Evolutionary conservation across 140 eudicot genomes (phyloP).

Genomic region (Flaveria floridana): DNA sequence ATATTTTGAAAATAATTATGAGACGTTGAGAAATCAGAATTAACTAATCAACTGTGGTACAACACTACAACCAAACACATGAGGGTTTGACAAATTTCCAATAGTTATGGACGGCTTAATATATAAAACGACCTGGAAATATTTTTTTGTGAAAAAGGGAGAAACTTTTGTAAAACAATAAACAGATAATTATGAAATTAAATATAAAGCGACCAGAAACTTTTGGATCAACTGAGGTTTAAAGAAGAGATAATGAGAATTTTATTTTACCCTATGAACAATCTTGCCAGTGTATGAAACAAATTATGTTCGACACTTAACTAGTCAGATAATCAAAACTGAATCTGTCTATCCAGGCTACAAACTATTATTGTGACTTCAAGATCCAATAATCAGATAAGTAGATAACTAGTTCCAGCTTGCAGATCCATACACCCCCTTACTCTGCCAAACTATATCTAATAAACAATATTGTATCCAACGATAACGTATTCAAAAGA

Average conservation of each 20-base stretch:
- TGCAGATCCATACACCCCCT: constrained; percentile 1
- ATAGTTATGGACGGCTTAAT: neutral
- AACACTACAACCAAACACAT: neutral
- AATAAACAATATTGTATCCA: constrained; percentile 1
- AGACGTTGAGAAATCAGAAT: neutral
- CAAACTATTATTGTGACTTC: neutral
- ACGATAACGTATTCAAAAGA: neutral
- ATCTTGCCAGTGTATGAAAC: neutral
- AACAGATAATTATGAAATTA: no score
- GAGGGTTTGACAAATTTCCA: neutral
- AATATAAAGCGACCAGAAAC: no score
- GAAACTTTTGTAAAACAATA: neutral
- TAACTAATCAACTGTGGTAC: neutral
- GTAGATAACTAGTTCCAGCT: neutral
- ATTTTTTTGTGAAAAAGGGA: neutral
- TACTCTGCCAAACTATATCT: neutral
- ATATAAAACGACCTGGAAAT: neutral
- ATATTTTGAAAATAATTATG: no score
- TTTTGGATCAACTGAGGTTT: neutral
- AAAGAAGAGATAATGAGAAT: neutral
- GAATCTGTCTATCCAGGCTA: neutral
- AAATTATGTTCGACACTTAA: neutral
- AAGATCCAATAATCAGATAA: neutral
- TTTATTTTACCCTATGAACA: neutral
- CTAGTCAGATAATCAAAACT: neutral